Evolutionary conservation across 208 protist genomes (phyloP).

Genomic region (Crithidia bombi): DNA sequence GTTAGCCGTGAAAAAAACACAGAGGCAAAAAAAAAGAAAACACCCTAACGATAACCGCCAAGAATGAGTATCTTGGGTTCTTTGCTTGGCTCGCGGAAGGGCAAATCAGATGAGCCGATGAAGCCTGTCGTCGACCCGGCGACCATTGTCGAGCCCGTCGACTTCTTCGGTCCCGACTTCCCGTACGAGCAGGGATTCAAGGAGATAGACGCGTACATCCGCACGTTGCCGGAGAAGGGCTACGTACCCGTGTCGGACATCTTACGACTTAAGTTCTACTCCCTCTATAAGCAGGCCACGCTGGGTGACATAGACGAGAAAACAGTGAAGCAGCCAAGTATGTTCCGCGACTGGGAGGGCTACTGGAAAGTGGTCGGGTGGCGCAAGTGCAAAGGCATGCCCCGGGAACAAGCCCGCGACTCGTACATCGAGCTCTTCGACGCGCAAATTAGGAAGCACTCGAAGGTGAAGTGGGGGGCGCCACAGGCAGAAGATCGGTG

Average conservation of each 20-base stretch:
- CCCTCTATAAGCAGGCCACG: conserved; percentile 88
- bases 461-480: conserved; percentile 33
- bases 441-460: conserved; percentile 33
- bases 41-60: background rate
- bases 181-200: conserved; percentile 49
- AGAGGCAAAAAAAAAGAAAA: too few species aligned
- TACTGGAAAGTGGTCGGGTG: conserved; percentile 94
- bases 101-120: conserved; percentile 20
- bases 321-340: conserved; percentile 52
- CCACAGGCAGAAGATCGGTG: conserved; percentile 33
- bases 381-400: conserved; percentile 81
- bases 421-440: conserved; percentile 83
- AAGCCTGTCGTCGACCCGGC: conserved; percentile 27
- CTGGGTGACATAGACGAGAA: conserved; percentile 82
- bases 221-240: conserved; percentile 58
- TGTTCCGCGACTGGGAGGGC: conserved; percentile 50
- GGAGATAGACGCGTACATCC: conserved; percentile 67
- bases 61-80: conserved; percentile 4
- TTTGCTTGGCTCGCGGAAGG: conserved; percentile 2
- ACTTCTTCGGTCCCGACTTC: conserved; percentile 37
- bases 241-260: conserved; percentile 82
- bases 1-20: too few species aligned
- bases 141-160: conserved; percentile 36
- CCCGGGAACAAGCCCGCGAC: conserved; percentile 83
- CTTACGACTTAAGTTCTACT: conserved; percentile 86